Evolutionary conservation across 2,329 filamentous ascomycete species (phyloP).

Genomic region (Cylindrodendrum hubeiense): DNA sequence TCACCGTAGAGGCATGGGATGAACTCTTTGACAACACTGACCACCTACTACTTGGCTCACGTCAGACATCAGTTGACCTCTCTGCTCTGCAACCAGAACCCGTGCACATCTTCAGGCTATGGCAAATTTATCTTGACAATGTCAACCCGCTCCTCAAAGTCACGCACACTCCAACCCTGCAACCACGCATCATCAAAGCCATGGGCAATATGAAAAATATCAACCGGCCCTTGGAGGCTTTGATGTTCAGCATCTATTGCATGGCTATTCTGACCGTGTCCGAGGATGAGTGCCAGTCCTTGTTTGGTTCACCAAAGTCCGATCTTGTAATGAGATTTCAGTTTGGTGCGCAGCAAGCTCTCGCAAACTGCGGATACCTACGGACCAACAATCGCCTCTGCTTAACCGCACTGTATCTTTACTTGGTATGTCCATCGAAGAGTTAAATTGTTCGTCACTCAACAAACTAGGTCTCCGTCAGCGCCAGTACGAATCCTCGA

Average conservation of each 20-base stretch:
- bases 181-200: slow-evolving; percentile 64
- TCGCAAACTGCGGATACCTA: slow-evolving; percentile 64
- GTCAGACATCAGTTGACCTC: slow-evolving; percentile 55
- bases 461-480: slow-evolving; percentile 59
- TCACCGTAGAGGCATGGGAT: slow-evolving; percentile 61
- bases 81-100: slow-evolving; percentile 63
- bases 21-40: slow-evolving; percentile 56
- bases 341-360: slow-evolving; percentile 64
- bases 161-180: slow-evolving; percentile 67
- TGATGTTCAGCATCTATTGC: slow-evolving; percentile 68
- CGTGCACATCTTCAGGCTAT: slow-evolving; percentile 61
- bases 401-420: slow-evolving; percentile 68
- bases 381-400: slow-evolving; percentile 63
- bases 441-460: background rate
- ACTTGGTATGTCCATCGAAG: slow-evolving; percentile 57
- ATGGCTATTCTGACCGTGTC: slow-evolving; percentile 57
- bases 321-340: slow-evolving; percentile 58
- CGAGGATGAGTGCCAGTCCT: slow-evolving; percentile 55
- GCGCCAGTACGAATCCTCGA: slow-evolving; percentile 57
- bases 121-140: slow-evolving; percentile 70
- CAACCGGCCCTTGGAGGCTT: slow-evolving; percentile 59
- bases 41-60: slow-evolving; percentile 65
- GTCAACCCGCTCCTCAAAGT: slow-evolving; percentile 71
- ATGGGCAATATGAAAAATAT: slow-evolving; percentile 55
- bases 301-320: slow-evolving; percentile 56